Percentiles rank a stretch among this genome's conserved stretches.
phyloP scores from a whole-genome alignment of 345 rosid genomes.

The Noccaea caerulescens region DNA sequence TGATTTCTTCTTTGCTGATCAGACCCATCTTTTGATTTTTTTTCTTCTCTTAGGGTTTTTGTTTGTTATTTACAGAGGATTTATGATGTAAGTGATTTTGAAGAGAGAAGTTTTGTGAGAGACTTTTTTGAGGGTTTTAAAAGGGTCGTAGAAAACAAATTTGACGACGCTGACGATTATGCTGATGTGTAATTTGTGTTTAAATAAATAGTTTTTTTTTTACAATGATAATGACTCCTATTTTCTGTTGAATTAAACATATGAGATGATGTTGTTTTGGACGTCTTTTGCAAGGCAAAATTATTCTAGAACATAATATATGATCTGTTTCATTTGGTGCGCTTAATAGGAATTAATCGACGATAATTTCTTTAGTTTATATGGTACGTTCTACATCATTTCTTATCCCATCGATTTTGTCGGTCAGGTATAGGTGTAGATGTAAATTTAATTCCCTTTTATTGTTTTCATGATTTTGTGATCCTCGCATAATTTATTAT shows the following conservation, averaged over 20 bases:
- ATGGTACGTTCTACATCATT: background rate
- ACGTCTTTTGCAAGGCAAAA: slow-evolving; percentile 37
- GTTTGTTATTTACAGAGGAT: slow-evolving; percentile 31
- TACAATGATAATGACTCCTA: slow-evolving; percentile 25
- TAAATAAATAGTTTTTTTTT: slow-evolving; percentile 16
- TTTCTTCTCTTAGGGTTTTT: slow-evolving; percentile 12
- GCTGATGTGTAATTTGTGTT: slow-evolving; percentile 29
- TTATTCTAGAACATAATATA: slow-evolving; percentile 20
- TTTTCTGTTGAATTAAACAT: slow-evolving; percentile 14
- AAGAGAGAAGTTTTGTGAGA: slow-evolving; percentile 13
- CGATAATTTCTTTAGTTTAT: background rate
- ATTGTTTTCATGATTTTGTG: too few species aligned
- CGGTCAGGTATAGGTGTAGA: too few species aligned
- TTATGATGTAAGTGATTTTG: slow-evolving; percentile 28
- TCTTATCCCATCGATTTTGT: background rate
- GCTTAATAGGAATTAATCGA: slow-evolving; percentile 5
- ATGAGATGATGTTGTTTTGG: slow-evolving; percentile 12
- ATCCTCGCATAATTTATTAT: too few species aligned
- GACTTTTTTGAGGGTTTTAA: slow-evolving; percentile 23
- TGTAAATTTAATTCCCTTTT: background rate
- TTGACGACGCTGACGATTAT: slow-evolving; percentile 37
- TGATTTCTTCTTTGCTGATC: slow-evolving; percentile 59
- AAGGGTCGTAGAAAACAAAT: slow-evolving; percentile 19
- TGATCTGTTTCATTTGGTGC: slow-evolving; percentile 22
- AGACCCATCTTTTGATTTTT: slow-evolving; percentile 55